A percentile compares a stretch with the other conserved stretches of the same genome.
Conservation (phyloP, 495 filamentous ascomycete genomes). For the Mycothermus thermophilus region DNA sequence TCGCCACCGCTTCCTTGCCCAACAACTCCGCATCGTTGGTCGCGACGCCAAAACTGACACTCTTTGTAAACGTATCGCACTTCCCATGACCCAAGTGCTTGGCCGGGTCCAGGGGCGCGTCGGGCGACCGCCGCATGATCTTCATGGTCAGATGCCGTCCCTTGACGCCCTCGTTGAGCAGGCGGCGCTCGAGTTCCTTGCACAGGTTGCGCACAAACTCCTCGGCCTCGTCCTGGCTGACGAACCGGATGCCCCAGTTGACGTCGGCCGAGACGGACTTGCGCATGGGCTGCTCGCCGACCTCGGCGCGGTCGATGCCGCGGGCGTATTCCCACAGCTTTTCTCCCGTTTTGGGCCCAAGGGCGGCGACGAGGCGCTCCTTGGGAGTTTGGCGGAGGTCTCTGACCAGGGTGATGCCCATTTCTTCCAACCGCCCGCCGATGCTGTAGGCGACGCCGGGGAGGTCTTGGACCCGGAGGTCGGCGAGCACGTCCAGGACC, state of each 20-base stretch:
- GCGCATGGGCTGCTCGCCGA: conserved; percentile 63
- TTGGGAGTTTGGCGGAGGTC: conserved; percentile 64
- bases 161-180: conserved; percentile 71
- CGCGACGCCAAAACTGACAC: conserved; percentile 62
- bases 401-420: conserved; percentile 68
- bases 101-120: conserved; percentile 82
- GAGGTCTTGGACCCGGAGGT: conserved; percentile 61
- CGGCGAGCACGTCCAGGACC: conserved; percentile 59
- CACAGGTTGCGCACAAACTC: conserved; percentile 75
- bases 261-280: conserved; percentile 94
- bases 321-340: conserved; percentile 85
- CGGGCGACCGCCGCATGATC: conserved; percentile 71
- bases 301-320: conserved; percentile 74
- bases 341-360: conserved; percentile 86
- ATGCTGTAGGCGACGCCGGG: conserved; percentile 85
- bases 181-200: conserved; percentile 63
- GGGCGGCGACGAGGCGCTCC: conserved; percentile 52
- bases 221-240: conserved; percentile 77
- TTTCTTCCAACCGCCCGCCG: conserved; percentile 68
- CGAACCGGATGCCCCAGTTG: conserved; percentile 95
- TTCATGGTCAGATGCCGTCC: conserved; percentile 83
- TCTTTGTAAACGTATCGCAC: conserved; percentile 87
- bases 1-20: conserved; percentile 65
- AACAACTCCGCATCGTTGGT: conserved; percentile 60
- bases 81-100: conserved; percentile 94